These are phyloP conservation scores for Chlamydomonas sp. DNA, from an alignment of 139 green algal species.

Conservation along the genomic window DNA sequence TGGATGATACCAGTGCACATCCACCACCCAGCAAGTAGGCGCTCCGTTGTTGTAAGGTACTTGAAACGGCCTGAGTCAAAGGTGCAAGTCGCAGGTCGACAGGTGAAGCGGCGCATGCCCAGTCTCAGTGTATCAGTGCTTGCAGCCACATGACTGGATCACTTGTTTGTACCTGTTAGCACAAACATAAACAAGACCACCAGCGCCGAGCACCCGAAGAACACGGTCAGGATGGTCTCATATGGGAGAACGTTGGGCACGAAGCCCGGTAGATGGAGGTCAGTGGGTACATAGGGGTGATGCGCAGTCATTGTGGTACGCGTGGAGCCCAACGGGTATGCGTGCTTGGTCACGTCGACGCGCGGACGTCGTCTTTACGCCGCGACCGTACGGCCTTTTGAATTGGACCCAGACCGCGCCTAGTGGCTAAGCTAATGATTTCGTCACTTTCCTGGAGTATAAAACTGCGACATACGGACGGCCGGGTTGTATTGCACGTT, in stretches of 20 bases:
- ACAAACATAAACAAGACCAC: slow-evolving; percentile 56
- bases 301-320: not conserved
- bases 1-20: slow-evolving; percentile 82
- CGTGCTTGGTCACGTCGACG: too few relatives aligned
- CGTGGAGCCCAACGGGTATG: not conserved
- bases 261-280: slow-evolving; percentile 70
- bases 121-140: too few relatives aligned
- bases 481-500: too few relatives aligned
- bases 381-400: too few relatives aligned
- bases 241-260: slow-evolving; percentile 64
- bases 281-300: slow-evolving; percentile 84
- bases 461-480: too few relatives aligned
- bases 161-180: slow-evolving; percentile 54
- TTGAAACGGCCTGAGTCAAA: slow-evolving; percentile 45
- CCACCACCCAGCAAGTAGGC: slow-evolving; percentile 73
- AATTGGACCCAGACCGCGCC: too few relatives aligned
- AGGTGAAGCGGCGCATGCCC: too few relatives aligned
- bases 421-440: too few relatives aligned
- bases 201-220: slow-evolving; percentile 59
- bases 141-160: too few relatives aligned
- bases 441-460: too few relatives aligned
- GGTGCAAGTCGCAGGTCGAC: not conserved
- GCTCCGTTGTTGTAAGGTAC: slow-evolving; percentile 59
- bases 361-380: too few relatives aligned
- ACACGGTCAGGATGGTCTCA: slow-evolving; percentile 76